phyloP scores from a whole-genome alignment of 306 rosid genomes.

The Albizia julibrissin region DNA sequence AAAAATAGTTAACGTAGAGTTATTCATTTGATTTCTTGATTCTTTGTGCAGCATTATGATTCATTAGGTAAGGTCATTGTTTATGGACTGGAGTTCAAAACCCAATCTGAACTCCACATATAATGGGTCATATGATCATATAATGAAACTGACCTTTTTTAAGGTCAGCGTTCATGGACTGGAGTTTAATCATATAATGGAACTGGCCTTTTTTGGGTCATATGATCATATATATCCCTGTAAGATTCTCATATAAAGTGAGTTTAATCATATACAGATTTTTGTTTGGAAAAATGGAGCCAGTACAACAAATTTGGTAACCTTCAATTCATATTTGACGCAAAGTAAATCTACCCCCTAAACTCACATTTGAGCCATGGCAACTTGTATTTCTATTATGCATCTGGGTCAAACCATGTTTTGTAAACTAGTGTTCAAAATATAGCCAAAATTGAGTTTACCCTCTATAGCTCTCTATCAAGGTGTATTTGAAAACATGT shows the following conservation, averaged over 20 bases:
- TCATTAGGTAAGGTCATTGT: slow-evolving; percentile 34
- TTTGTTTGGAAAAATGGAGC: background rate
- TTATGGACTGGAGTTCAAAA: slow-evolving; percentile 56
- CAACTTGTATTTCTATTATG: no score
- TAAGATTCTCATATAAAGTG: background rate
- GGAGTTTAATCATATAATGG: slow-evolving; percentile 26
- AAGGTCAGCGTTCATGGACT: no score
- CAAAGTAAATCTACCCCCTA: background rate
- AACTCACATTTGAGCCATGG: background rate
- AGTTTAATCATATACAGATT: no score
- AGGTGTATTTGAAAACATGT: background rate
- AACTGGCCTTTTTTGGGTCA: slow-evolving; percentile 14
- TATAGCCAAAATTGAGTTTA: background rate
- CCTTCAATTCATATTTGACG: no score
- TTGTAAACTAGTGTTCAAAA: no score
- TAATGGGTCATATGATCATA: background rate
- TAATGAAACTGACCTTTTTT: slow-evolving; percentile 11
- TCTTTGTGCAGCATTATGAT: slow-evolving; percentile 9
- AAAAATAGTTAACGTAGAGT: background rate
- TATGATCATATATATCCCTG: background rate
- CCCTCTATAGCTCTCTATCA: no score
- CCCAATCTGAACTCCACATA: slow-evolving; percentile 45
- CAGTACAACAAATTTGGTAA: no score
- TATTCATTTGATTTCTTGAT: slow-evolving; percentile 27
- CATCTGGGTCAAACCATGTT: no score